Base-by-base conservation (phyloP, 805 yeast species). In the Myxozyma vanderwaltii region DNA sequence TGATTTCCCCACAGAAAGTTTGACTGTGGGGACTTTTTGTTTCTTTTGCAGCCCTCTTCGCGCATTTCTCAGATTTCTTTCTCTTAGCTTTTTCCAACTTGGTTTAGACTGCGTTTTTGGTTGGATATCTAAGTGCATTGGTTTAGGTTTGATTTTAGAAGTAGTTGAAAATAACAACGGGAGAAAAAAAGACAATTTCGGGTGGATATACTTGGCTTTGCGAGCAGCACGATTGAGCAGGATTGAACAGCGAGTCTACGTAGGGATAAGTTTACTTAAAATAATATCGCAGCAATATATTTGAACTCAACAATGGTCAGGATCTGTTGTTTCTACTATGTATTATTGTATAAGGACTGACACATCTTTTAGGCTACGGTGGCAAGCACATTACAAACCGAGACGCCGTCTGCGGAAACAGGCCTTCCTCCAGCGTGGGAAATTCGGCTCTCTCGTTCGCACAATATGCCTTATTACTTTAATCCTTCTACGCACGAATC, bases 341-440 rank as follows among this genome's bases (percentile, higher is more conserved):
- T 15, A 19, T 41, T 8, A 27, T 6, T 13, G 27, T 24, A 41
- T 17, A 21, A 43, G n/a, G 24, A 8, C 24, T 43, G 29, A 17
- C 21, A 21, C 21, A 19, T 10, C 21, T 19, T 8, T 6, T 26
- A 49, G 53, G 53, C 53, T n/a, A 49, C 53, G 33, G 53, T 49
- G 38, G 26, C 53, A 19, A 49, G 45, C 45, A 27, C 53, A 6
- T 8, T 38, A 13, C 45, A 38, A 21, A 36, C 23, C 21, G 31
- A n/a, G 44, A 4, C 36, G 17, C 19, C 43, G 12, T 29, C 41
- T 3, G 4, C 55, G 8, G 49, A 24, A 23, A 49, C 94, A 38
- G 99, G 99, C 12, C 80, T 94, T 56, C 97, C 97, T 35, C 76
- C 79, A 38, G 84, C 87, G 48, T 94, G 99, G 98, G 83, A 86